phyloP scores from a whole-genome alignment of 2,329 filamentous ascomycete genomes.

The Bipolaris victoriae region DNA sequence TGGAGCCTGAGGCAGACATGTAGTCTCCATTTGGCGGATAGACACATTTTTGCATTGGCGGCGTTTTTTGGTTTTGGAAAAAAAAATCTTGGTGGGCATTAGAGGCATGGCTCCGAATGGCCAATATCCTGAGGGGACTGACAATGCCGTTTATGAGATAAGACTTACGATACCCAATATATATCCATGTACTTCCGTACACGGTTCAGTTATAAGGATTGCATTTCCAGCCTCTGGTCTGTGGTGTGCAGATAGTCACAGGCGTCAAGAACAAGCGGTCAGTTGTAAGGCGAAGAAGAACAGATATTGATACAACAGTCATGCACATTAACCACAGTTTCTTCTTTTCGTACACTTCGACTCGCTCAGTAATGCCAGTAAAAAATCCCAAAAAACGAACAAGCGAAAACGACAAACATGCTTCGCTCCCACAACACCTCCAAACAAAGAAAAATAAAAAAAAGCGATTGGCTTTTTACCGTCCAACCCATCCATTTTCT shows the following conservation, averaged over 20 bases:
- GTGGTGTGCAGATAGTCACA: neutral
- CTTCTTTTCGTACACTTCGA: neutral
- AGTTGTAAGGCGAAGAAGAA: no score
- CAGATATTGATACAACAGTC: no score
- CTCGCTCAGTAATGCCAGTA: neutral
- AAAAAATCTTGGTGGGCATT: no score
- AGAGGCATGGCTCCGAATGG: neutral
- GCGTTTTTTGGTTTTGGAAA: conserved; percentile 8
- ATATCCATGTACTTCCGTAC: neutral
- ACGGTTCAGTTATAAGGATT: neutral
- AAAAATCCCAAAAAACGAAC: neutral
- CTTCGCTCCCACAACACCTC: neutral
- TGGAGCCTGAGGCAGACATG: conserved; percentile 10
- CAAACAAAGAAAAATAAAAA: neutral
- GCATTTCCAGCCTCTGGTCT: neutral
- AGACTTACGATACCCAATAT: conserved; percentile 15
- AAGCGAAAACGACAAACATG: neutral
- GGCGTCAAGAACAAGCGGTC: neutral
- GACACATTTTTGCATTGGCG: conserved; percentile 9
- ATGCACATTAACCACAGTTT: no score
- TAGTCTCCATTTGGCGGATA: neutral
- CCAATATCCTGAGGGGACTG: neutral
- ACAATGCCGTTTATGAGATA: neutral
- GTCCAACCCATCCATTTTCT: neutral
- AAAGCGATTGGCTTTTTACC: neutral